Conservation (phyloP, 257 asterid species). For the Verbena officinalis region DNA sequence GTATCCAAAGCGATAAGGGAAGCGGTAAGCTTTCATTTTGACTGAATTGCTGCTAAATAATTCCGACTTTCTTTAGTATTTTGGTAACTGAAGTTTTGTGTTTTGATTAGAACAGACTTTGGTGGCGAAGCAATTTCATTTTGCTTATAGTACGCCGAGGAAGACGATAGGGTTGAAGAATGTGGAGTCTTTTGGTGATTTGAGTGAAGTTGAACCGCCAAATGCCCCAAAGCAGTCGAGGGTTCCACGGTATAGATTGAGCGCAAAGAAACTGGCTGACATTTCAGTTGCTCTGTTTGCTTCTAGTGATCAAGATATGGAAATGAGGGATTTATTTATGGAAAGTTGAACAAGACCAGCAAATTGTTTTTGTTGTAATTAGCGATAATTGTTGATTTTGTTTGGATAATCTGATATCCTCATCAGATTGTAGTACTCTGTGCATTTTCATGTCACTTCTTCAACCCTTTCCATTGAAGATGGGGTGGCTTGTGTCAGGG, state of each 20-base stretch:
- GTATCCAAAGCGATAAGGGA: slow-evolving; percentile 65
- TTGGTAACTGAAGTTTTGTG: not conserved
- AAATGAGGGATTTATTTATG: slow-evolving; percentile 29
- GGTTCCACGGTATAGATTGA: slow-evolving; percentile 43
- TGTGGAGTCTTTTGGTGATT: slow-evolving; percentile 27
- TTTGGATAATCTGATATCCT: slow-evolving; percentile 14
- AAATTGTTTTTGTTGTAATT: slow-evolving; percentile 22
- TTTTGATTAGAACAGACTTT: slow-evolving; percentile 47
- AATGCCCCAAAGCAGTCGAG: slow-evolving; percentile 65
- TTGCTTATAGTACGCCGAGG: slow-evolving; percentile 63
- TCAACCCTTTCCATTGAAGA: slow-evolving; percentile 48
- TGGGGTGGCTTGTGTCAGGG: no score
- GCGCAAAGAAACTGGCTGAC: slow-evolving; percentile 51
- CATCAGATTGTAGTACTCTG: slow-evolving; percentile 26
- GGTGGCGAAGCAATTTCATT: slow-evolving; percentile 65
- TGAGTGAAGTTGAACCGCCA: slow-evolving; percentile 49
- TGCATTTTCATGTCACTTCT: slow-evolving; percentile 30
- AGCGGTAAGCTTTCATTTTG: slow-evolving; percentile 44
- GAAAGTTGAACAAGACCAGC: slow-evolving; percentile 13
- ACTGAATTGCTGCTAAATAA: no score
- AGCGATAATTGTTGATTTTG: not conserved
- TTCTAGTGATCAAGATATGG: slow-evolving; percentile 42
- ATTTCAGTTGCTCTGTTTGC: slow-evolving; percentile 63
- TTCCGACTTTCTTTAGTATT: not conserved
- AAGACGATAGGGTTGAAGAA: slow-evolving; percentile 47